Evolutionary conservation across 176 grass and related monocot genomes (phyloP).

Genomic region (Zoysia japonica): DNA sequence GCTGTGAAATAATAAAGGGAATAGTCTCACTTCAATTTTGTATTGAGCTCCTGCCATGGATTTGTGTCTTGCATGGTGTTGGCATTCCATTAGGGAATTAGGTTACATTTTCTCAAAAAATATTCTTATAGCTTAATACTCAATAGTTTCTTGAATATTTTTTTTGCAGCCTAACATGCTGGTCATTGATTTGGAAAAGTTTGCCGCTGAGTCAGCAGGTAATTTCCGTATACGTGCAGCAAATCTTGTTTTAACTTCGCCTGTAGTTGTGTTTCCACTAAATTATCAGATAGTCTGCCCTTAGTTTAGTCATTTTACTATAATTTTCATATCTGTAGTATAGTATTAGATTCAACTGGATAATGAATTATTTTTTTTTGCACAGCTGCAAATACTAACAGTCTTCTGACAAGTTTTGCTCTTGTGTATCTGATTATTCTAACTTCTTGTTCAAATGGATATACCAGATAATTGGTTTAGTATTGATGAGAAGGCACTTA

Average conservation of each 20-base stretch:
- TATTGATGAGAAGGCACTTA: constrained; percentile 72
- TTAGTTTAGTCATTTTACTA: neutral
- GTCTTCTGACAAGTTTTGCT: too few species aligned
- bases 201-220: constrained; percentile 70
- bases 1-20: neutral
- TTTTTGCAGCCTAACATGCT: constrained; percentile 86
- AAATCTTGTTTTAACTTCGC: constrained; percentile 23
- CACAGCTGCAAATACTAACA: neutral
- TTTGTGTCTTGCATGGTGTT: neutral
- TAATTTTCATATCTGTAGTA: neutral
- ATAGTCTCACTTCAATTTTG: neutral
- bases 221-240: constrained; percentile 10
- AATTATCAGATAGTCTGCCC: too few species aligned
- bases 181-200: constrained; percentile 95
- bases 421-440: too few species aligned
- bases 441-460: constrained; percentile 33
- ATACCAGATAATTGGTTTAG: constrained; percentile 76
- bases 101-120: constrained; percentile 13
- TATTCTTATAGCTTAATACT: constrained; percentile 7
- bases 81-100: neutral
- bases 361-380: neutral
- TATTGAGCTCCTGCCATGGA: neutral
- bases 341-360: neutral
- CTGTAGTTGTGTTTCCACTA: constrained; percentile 10
- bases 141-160: constrained; percentile 26